phyloP scores from a whole-genome alignment of 305 asterid species.

The Striga hermonthica region DNA sequence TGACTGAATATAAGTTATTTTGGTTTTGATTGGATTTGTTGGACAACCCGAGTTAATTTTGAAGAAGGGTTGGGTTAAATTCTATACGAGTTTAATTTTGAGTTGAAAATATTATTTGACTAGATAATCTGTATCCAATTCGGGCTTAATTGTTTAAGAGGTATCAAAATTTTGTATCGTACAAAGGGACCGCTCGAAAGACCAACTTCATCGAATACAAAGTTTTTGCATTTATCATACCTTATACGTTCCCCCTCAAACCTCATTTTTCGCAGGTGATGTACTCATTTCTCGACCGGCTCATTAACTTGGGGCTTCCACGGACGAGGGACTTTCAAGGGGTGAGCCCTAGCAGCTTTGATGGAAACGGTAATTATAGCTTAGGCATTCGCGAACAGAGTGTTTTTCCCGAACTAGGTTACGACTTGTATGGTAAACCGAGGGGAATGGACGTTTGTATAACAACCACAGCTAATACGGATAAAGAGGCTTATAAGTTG shows the following conservation, averaged over 20 bases:
- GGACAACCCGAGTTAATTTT: too few species aligned
- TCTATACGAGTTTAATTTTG: too few species aligned
- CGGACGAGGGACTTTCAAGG: slow-evolving; percentile 93
- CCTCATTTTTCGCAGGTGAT: slow-evolving; percentile 56
- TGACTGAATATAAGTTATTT: too few species aligned
- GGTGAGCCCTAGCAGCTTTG: slow-evolving; percentile 80
- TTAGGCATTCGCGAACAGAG: slow-evolving; percentile 76
- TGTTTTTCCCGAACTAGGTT: slow-evolving; percentile 84
- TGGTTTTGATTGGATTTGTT: too few species aligned
- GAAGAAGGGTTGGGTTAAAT: too few species aligned
- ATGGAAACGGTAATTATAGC: slow-evolving; percentile 90
- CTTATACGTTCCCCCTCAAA: slow-evolving; percentile 5
- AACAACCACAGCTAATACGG: slow-evolving; percentile 74
- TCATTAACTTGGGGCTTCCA: slow-evolving; percentile 89
- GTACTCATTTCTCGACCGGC: slow-evolving; percentile 88
- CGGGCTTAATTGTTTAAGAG: too few species aligned
- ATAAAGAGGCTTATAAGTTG: slow-evolving; percentile 70
- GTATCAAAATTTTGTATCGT: too few species aligned
- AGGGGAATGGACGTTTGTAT: slow-evolving; percentile 98
- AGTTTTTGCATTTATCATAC: background rate
- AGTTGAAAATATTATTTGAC: too few species aligned
- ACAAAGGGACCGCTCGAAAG: too few species aligned
- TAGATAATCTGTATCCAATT: too few species aligned
- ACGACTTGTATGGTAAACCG: slow-evolving; percentile 68
- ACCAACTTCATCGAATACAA: too few species aligned